Evolutionary conservation across 768 basidiomycete species (phyloP), one percentile per base, ranked within the genome.

Genomic region (Naganishia antarctica): DNA sequence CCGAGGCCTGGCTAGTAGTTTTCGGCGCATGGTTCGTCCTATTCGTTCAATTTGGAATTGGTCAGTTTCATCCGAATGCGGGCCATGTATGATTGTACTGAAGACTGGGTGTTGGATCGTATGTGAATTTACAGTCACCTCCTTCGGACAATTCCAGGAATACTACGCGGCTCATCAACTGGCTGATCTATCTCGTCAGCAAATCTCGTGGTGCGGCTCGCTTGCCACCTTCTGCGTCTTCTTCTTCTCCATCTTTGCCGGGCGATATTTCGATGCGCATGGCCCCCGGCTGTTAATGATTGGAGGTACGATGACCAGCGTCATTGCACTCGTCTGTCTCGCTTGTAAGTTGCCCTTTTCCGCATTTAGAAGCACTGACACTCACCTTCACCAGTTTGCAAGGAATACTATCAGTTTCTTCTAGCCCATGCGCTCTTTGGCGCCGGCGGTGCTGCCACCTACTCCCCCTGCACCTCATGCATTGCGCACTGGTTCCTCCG

Each of bases 401-500:
- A 71, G n/a, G 65, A 67, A 49, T 76, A 71, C 65, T 76, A 71
- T 45, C 75, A 76, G 41, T 73, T 76, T 66, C 59, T 76, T 21
- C 71, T 76, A n/a, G 72, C 72, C 3, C 73, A 74, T 37, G 50
- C 68, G 23, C 63, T 70, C 5, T 76, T 71, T 43, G 75, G 75
- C 13, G 66, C 71, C 11, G 70, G 70, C 2, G 73, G 71, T 0
- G 68, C 71, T 1, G 45, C 70, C 21, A 49, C 74, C 15, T 76
- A 73, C 46, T 68, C 72, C 0, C 73, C 75, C 3, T 67, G 71
- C 5, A 74, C 71, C 11, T 73, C 75, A 6, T 70, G 73, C 23
- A 69, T 68, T 4, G 72, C 72, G 2, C 75, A 76, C 34, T 76
- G 75, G 75, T 76, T 76, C 64, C 60, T 73, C 59, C 65, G 69